Base-by-base conservation (phyloP, 495 filamentous ascomycete species). In the Halenospora varia region DNA sequence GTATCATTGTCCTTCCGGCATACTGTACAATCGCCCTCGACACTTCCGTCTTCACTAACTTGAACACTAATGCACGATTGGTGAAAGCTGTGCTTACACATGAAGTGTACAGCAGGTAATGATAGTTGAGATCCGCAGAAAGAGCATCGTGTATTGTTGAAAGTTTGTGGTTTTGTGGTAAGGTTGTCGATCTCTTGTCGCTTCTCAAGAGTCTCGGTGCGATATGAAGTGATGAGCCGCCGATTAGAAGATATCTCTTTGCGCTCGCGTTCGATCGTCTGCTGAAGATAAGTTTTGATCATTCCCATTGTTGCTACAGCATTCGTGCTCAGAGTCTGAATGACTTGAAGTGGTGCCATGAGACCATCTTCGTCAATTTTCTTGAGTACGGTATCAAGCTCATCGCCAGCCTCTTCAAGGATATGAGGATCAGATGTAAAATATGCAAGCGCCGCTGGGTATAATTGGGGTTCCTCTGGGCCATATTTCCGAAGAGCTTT, bases 1-100 rank as follows among this genome's bases (percentile, higher is more conserved):
- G 90, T 96, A 19, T 87, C 82, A 72, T 97, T 96, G 24, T 88
- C 82, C 44, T 82, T 77, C 24, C 87, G 86, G 64, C 95, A 97
- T 13, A 86, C 74, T 15, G 93, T 89, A 69, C 94, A 98, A 70
- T 96, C 92, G 0, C 82, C 79, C 26, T 75, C 67, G 23, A 84
- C 82, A 18, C 86, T 75, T 18, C 59, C 84, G 45, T 82, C 86
- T 50, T 51, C 55, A 46, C 25, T 59, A 52, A 25, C 51, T 63
- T 51, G 41, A 23, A 57, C 66, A 56, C 68, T 66, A 53, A 95
- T 76, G 72, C 90, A 96, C 24, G 88, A 79, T 71, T 95, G 88
- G 68, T 98, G 94, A 77, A 96, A 98, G 45, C 85, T 90, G 68
- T 98, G 94, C 68, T 91, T 94, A 78, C 94, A 98, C 62, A 97